Conservation (phyloP, 2,329 filamentous ascomycete species). For the Cladophialophora exuberans region DNA sequence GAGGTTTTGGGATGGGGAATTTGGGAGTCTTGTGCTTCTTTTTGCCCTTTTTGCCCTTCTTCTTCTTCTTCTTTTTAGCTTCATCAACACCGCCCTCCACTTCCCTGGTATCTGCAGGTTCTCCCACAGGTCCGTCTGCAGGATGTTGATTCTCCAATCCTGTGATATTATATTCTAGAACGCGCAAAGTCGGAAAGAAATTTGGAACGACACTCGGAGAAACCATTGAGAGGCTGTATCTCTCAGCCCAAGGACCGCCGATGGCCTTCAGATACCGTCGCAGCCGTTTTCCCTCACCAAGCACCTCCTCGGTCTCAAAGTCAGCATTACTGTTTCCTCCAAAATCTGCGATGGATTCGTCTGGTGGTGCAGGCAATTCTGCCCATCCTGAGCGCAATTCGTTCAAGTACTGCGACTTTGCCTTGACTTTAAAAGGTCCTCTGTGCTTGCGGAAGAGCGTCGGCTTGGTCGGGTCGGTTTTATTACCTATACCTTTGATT, state of each 20-base stretch:
- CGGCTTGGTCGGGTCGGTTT: conserved; percentile 36
- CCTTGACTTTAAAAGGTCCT: conserved; percentile 64
- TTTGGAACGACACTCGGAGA: conserved; percentile 89
- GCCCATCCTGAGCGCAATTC: conserved; percentile 80
- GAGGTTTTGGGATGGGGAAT: conserved; percentile 69
- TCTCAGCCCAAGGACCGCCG: conserved; percentile 79
- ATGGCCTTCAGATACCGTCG: conserved; percentile 66
- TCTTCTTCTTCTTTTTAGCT: conserved; percentile 48
- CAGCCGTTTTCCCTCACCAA: conserved; percentile 51
- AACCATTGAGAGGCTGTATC: conserved; percentile 80
- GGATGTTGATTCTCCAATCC: conserved; percentile 63
- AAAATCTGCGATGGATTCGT: conserved; percentile 26
- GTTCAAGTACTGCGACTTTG: conserved; percentile 77
- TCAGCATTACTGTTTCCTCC: conserved; percentile 10
- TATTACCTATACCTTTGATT: conserved; percentile 48
- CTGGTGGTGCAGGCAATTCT: conserved; percentile 64
- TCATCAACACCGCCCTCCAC: conserved; percentile 27
- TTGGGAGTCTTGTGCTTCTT: conserved; percentile 62
- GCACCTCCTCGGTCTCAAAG: conserved; percentile 29
- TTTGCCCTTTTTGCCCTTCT: conserved; percentile 49
- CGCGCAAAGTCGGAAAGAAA: conserved; percentile 84
- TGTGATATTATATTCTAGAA: conserved; percentile 91
- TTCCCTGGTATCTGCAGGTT: conserved; percentile 19
- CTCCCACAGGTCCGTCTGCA: conserved; percentile 23
- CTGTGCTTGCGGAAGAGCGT: conserved; percentile 33